Base-by-base conservation (phyloP, 805 yeast species). In the Metschnikowia lochheadii region DNA sequence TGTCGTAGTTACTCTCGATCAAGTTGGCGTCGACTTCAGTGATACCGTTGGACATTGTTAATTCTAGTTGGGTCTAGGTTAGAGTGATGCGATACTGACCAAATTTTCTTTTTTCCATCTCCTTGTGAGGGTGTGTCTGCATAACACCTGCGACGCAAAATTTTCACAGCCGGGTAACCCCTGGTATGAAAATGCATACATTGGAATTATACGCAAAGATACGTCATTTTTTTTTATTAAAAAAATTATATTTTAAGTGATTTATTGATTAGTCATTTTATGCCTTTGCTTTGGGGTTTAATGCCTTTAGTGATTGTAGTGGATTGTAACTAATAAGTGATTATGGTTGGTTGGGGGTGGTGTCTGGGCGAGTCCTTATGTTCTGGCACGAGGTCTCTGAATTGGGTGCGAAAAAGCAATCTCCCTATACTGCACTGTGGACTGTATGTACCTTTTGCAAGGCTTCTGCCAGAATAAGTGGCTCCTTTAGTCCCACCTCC, bases 1-100 rank as follows among this genome's bases (percentile, higher is more conserved):
- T 89, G 82, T 91, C 97, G 84, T 91, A 89, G 86, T 92, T 92
- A 77, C 96, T 78, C 79, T 87, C 92, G 70, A 92, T 90, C 70
- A 82, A 81, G 71, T 82, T 82, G 69, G 89, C 75, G 74, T 87
- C 95, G 70, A 87, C 81, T 72, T 87, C 94, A 58, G 83, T 78
- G 67, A 83, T 83, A 67, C 87, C 87, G 77, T 84, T 88, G 63
- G 83, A 70, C 83, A 79, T 79, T 41, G 50, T 50, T 66, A 56
- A 18, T 41, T 40, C 23, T 17, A 26, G 40, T 43, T 42, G 53
- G 44, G 53, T 36, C 45, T 20, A 43, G 36, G 26, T 36, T 32
- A 34, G 34, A 36, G 51, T 26, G 36, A 31, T 26, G 37, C 32
- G 11, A 6, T 35, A 40, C 8, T 26, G 15, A n/a, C n/a, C 29